Conservation (phyloP, 2,329 filamentous ascomycete genomes). For the Clarireedia sp. region DNA sequence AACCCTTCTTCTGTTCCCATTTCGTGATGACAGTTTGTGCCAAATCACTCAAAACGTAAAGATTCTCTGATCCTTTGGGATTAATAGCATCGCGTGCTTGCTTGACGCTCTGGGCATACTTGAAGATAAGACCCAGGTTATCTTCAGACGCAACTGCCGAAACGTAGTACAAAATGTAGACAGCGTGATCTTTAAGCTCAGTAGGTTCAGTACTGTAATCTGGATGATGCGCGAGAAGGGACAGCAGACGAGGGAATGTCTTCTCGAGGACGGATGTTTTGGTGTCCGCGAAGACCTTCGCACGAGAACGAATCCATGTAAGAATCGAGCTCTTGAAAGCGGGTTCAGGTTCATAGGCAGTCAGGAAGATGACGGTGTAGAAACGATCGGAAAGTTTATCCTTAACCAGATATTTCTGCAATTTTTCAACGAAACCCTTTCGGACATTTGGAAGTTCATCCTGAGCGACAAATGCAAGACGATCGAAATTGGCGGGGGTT, state of each 20-base stretch:
- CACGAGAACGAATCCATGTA: conserved; percentile 83
- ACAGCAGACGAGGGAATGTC: conserved; percentile 73
- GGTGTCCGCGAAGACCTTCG: conserved; percentile 52
- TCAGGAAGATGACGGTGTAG: conserved; percentile 82
- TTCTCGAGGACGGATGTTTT: conserved; percentile 67
- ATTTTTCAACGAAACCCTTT: conserved; percentile 67
- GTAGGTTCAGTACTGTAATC: conserved; percentile 65
- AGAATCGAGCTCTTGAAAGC: conserved; percentile 66
- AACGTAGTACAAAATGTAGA: conserved; percentile 87
- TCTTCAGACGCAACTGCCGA: conserved; percentile 73
- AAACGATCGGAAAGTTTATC: conserved; percentile 65
- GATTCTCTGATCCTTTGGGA: conserved; percentile 57
- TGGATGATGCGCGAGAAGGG: conserved; percentile 85
- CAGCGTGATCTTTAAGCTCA: conserved; percentile 72
- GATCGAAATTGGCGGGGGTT: conserved; percentile 67
- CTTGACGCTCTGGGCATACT: conserved; percentile 88
- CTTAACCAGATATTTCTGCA: conserved; percentile 84
- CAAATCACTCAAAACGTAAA: conserved; percentile 85
- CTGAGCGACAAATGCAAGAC: conserved; percentile 72
- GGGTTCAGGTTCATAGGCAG: conserved; percentile 79
- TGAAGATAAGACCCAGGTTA: conserved; percentile 82
- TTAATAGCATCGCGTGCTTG: conserved; percentile 75
- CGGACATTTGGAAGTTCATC: conserved; percentile 69
- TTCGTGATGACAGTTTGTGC: conserved; percentile 73
- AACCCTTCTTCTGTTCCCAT: conserved; percentile 79